Conservation (phyloP, 2,329 filamentous ascomycete species). For the Talaromyces amestolkiae region DNA sequence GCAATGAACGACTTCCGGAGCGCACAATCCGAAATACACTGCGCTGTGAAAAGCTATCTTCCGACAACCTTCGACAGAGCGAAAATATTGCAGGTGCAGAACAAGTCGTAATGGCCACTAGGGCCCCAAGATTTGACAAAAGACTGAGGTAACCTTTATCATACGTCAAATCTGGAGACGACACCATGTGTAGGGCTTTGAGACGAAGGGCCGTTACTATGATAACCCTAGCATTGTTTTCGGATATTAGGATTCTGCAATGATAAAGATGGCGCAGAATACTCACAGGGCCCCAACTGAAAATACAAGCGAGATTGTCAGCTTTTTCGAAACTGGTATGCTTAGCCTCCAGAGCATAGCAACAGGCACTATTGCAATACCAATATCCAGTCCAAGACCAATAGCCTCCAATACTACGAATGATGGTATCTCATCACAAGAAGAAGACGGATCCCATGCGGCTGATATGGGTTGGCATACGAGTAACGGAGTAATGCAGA, state of each 20-base stretch:
- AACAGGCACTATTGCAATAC: background rate
- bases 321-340: background rate
- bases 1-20: background rate
- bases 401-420: slow-evolving; percentile 4
- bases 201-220: slow-evolving; percentile 4
- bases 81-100: background rate
- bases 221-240: background rate
- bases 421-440: slow-evolving; percentile 2
- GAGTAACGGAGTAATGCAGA: background rate
- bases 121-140: slow-evolving; percentile 3
- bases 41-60: background rate
- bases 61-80: background rate
- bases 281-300: slow-evolving; percentile 1
- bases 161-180: slow-evolving; percentile 1
- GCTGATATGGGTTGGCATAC: slow-evolving; percentile 1
- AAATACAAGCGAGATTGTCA: background rate
- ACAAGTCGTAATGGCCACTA: background rate
- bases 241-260: background rate
- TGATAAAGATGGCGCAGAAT: background rate
- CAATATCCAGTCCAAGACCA: slow-evolving; percentile 4
- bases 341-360: background rate
- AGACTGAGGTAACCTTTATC: slow-evolving; percentile 9
- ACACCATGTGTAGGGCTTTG: background rate
- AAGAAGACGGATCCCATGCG: slow-evolving; percentile 13
- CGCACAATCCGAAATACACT: background rate